Conservation (phyloP, 129 eudicot species). For the Smallanthus sonchifolius region DNA sequence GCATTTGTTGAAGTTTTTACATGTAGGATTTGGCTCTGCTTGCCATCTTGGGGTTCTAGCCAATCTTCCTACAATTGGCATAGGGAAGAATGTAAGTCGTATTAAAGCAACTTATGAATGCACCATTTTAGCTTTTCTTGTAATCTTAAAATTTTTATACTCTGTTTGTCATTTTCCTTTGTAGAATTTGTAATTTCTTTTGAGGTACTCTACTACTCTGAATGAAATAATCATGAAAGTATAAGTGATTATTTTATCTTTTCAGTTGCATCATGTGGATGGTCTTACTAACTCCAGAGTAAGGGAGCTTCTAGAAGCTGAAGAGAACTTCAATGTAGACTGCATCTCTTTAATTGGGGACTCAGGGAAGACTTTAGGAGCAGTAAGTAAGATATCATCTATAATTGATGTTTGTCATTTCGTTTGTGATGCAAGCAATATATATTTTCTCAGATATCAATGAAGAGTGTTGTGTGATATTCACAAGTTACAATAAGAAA, state of each 20-base stretch:
- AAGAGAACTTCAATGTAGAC: slow-evolving; percentile 33
- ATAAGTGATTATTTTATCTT: not conserved
- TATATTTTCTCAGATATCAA: not conserved
- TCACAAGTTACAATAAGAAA: not conserved
- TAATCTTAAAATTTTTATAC: not conserved
- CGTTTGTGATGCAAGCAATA: not conserved
- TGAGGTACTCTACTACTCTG: slow-evolving; percentile 11
- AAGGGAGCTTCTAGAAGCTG: slow-evolving; percentile 51
- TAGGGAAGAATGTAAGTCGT: slow-evolving; percentile 84
- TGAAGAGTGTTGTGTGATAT: not conserved
- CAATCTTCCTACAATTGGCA: slow-evolving; percentile 79
- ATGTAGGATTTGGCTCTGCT: slow-evolving; percentile 91
- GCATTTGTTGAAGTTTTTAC: not conserved
- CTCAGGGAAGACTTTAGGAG: slow-evolving; percentile 80
- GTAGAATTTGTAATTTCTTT: not conserved
- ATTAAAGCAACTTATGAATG: slow-evolving; percentile 11
- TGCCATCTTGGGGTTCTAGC: slow-evolving; percentile 94
- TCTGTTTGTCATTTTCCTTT: not conserved
- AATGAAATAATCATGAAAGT: not conserved
- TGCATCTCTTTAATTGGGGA: slow-evolving; percentile 52
- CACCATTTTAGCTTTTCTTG: not conserved
- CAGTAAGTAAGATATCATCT: slow-evolving; percentile 52
- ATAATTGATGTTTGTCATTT: slow-evolving; percentile 2
- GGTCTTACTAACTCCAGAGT: slow-evolving; percentile 67
- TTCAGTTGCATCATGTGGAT: slow-evolving; percentile 91